Base-by-base conservation (phyloP, 441 rosid genomes). In the Bocquillonia castaneifolia region DNA sequence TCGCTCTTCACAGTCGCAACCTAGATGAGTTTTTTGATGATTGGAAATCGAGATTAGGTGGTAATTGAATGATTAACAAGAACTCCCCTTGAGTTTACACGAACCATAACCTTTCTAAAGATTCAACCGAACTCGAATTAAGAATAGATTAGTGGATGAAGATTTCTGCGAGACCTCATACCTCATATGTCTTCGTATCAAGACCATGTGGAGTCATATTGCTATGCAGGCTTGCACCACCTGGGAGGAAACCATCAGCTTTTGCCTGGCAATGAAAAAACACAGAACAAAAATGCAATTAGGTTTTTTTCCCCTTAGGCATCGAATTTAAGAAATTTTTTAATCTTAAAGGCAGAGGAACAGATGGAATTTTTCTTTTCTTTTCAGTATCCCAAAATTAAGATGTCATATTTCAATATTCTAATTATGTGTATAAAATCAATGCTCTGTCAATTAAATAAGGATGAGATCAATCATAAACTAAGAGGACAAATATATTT, bases 161-260 rank as follows among this genome's bases (percentile, higher is more conserved):
- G 31, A 37, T 44, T 37, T 32, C 17, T 10, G 44, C 34, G 23
- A 15, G 66, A 55, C 36, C 45, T 18, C 10, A 55, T 79, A 93
- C 98, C 92, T 93, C 98, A 36, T 72, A 91, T 47, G 96, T 88
- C 73, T 86, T 89, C 1, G 96, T 91, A 77, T 91, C 99, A 55
- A 97, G 97, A 81, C 99, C 99, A 55, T 91, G 97, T 37, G 99
- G 99, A 74, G 96, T 93, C 97, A 91, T 93, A 83, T 95, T 91
- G 73, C 91, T 93, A 71, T 93, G 99, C 67, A 93, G 97, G 71
- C 97, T 93, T 44, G 96, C 92, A 40, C 96, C 95, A 10, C 97
- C 99, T 0, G 99, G 97, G 68, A 91, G 82, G 78, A 93, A 93
- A 12, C 97, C 98, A 58, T 91, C 99, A 61, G 92, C 95, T 83